Conservation (phyloP, 495 filamentous ascomycete species). For the Pyrenopolyporus hunteri region DNA sequence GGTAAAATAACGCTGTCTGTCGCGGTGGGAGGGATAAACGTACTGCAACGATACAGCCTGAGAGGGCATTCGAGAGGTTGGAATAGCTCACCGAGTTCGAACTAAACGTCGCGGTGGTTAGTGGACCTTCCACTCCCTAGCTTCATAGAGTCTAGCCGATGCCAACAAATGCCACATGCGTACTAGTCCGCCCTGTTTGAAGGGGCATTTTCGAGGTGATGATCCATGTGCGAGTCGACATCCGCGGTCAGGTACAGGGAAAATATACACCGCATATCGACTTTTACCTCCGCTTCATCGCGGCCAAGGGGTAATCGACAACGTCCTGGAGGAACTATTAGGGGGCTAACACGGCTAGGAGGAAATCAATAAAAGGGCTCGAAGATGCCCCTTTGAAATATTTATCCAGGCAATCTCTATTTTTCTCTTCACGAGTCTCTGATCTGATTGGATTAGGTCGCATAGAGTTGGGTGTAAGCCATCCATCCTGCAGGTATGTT, state of each 20-base stretch:
- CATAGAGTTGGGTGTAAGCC: neutral
- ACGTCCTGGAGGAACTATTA: conserved; percentile 31
- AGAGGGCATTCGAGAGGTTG: conserved; percentile 2
- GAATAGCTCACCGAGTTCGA: conserved; percentile 14
- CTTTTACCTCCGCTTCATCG: conserved; percentile 32
- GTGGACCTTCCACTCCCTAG: conserved; percentile 23
- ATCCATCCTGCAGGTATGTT: conserved; percentile 10
- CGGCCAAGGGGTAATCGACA: conserved; percentile 27
- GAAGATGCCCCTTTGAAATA: conserved; percentile 1
- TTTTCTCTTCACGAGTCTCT: conserved; percentile 14
- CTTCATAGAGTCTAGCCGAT: conserved; percentile 25
- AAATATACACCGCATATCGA: conserved; percentile 37
- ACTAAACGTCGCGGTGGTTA: neutral
- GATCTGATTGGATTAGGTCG: conserved; percentile 4
- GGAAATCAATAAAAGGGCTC: conserved; percentile 33
- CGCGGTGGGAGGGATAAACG: neutral
- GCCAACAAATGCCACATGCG: conserved; percentile 27
- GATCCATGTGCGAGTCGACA: conserved; percentile 14
- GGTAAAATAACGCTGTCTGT: neutral
- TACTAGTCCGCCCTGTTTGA: conserved; percentile 23
- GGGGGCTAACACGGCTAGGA: conserved; percentile 2
- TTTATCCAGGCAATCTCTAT: conserved; percentile 11
- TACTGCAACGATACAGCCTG: neutral
- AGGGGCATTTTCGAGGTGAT: conserved; percentile 15
- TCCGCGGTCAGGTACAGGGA: conserved; percentile 18